Conservation (phyloP, 352 stramenopile species). For the Phytophthora cactorum region DNA sequence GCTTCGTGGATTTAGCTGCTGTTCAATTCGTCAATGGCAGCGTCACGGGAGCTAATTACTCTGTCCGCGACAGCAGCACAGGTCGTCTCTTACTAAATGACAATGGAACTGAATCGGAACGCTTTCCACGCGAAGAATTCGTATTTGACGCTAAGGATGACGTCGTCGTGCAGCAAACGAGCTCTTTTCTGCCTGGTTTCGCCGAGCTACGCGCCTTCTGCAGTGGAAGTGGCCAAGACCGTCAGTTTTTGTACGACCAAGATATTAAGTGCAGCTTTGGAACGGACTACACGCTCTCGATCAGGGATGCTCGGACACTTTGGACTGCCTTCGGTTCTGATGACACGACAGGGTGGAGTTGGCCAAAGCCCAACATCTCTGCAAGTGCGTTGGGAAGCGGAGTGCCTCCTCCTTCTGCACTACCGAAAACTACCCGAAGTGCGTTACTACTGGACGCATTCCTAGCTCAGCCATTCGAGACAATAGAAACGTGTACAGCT, state of each 20-base stretch:
- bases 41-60: constrained; percentile 39
- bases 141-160: constrained; percentile 27
- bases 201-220: constrained; percentile 58
- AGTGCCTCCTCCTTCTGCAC: constrained; percentile 13
- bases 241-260: constrained; percentile 43
- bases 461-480: constrained; percentile 51
- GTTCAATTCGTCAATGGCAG: constrained; percentile 58
- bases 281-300: constrained; percentile 31
- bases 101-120: constrained; percentile 47
- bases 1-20: constrained; percentile 38
- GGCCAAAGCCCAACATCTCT: constrained; percentile 18
- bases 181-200: constrained; percentile 38
- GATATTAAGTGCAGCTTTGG: constrained; percentile 28
- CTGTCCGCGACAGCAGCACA: constrained; percentile 17
- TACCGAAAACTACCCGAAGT: constrained; percentile 29
- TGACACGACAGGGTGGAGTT: constrained; percentile 33
- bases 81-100: constrained; percentile 26
- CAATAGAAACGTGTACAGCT: constrained; percentile 32
- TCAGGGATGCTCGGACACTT: constrained; percentile 25
- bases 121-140: constrained; percentile 33
- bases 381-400: constrained; percentile 10
- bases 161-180: constrained; percentile 14
- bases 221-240: constrained; percentile 29
- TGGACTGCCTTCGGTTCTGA: constrained; percentile 37
- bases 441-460: constrained; percentile 60